A percentile compares a stretch with the other conserved stretches of the same genome.
phyloP scores from a whole-genome alignment of 2,329 filamentous ascomycete genomes.

The Verticillium nubilum region DNA sequence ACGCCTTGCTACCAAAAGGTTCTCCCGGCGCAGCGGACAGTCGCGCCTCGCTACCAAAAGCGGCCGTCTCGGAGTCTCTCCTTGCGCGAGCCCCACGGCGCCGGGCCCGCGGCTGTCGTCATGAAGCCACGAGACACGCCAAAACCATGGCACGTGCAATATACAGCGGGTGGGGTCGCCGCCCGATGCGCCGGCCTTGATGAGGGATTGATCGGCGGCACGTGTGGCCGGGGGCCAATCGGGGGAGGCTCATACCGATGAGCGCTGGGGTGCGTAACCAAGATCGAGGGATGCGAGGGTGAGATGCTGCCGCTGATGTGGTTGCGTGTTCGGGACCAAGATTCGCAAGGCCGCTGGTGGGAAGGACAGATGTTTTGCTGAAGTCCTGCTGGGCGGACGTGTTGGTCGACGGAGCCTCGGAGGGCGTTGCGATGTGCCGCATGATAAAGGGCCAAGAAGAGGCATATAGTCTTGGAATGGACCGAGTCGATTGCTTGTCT shows the following conservation, averaged over 20 bases:
- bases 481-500: no score
- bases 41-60: background rate
- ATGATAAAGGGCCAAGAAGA: background rate
- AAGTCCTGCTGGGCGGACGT: background rate
- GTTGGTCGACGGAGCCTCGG: background rate
- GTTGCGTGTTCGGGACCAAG: no score
- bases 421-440: background rate
- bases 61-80: background rate
- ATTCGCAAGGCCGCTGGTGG: no score
- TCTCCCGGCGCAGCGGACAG: background rate
- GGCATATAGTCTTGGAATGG: no score
- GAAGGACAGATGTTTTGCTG: background rate
- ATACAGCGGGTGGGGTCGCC: background rate
- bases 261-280: background rate
- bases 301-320: background rate
- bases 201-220: background rate
- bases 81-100: background rate
- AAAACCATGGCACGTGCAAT: background rate
- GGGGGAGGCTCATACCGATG: background rate
- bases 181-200: background rate
- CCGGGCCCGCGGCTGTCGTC: background rate
- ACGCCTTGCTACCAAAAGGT: background rate
- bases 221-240: background rate
- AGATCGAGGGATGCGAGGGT: background rate
- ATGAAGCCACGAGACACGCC: background rate